Evolutionary conservation across 208 protist species (phyloP).

Genomic region (Trypanosoma melophagium): DNA sequence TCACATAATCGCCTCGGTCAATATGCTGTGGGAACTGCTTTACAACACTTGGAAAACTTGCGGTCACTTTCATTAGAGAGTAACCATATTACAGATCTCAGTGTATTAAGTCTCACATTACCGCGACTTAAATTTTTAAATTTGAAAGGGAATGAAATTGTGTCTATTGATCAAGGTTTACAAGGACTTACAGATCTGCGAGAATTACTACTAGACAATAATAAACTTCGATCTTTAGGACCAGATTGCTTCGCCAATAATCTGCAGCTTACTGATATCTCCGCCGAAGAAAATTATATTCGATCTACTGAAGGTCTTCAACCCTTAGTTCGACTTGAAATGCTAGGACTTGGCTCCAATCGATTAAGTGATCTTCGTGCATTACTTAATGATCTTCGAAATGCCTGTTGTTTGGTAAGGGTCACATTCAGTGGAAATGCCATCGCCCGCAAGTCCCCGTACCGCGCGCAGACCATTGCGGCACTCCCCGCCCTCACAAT

Average conservation of each 20-base stretch:
- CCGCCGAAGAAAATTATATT: constrained; percentile 78
- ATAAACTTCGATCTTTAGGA: constrained; percentile 74
- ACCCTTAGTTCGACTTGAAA: constrained; percentile 41
- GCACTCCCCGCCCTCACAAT: constrained; percentile 37
- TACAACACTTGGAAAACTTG: constrained; percentile 48
- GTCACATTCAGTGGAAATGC: constrained; percentile 70
- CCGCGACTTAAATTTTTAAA: constrained; percentile 83
- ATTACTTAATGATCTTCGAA: constrained; percentile 46
- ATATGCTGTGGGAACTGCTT: constrained; percentile 42
- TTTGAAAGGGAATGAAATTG: constrained; percentile 86
- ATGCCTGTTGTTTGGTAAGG: constrained; percentile 29
- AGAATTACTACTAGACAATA: constrained; percentile 90
- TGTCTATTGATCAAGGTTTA: constrained; percentile 76
- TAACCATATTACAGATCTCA: constrained; percentile 77
- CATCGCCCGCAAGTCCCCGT: constrained; percentile 73
- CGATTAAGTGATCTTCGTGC: constrained; percentile 60
- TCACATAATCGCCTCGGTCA: constrained; percentile 78
- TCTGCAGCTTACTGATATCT: constrained; percentile 61
- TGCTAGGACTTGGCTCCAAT: constrained; percentile 67
- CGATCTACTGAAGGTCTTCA: constrained; percentile 63
- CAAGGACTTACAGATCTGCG: constrained; percentile 70
- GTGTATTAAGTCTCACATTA: constrained; percentile 46
- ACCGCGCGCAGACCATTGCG: constrained; percentile 57
- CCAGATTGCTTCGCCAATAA: constrained; percentile 53
- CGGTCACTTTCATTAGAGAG: constrained; percentile 86